phyloP scores from a whole-genome alignment of 805 yeast species.

The Peterozyma toletana region DNA sequence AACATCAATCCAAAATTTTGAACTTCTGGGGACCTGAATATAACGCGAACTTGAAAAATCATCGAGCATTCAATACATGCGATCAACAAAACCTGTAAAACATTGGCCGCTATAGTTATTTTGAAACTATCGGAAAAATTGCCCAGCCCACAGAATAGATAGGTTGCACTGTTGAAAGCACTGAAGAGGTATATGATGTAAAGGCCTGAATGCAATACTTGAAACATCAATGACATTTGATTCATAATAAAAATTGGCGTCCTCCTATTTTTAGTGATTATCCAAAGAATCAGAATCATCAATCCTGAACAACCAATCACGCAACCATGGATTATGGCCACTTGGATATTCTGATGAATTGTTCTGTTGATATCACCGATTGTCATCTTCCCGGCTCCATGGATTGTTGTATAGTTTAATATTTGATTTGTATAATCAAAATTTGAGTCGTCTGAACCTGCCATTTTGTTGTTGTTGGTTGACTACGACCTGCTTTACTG shows the following conservation, averaged over 20 bases:
- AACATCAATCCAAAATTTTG: slow-evolving; percentile 31
- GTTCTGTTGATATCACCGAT: slow-evolving; percentile 35
- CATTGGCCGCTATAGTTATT: slow-evolving; percentile 54
- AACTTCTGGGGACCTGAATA: slow-evolving; percentile 57
- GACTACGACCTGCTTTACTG: too few relatives aligned
- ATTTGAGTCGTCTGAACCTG: neutral
- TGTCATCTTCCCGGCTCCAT: slow-evolving; percentile 29
- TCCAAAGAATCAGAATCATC: slow-evolving; percentile 33
- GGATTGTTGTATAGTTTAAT: slow-evolving; percentile 33
- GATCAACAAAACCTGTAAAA: slow-evolving; percentile 54
- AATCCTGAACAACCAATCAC: slow-evolving; percentile 53
- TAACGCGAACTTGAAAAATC: slow-evolving; percentile 62
- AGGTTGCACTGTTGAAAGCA: slow-evolving; percentile 41
- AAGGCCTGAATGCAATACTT: slow-evolving; percentile 55
- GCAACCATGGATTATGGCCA: slow-evolving; percentile 45
- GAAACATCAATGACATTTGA: slow-evolving; percentile 46
- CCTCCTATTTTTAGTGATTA: slow-evolving; percentile 42
- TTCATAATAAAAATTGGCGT: slow-evolving; percentile 75
- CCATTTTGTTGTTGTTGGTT: too few relatives aligned
- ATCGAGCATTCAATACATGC: slow-evolving; percentile 57
- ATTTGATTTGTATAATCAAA: slow-evolving; percentile 18
- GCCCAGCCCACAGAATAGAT: slow-evolving; percentile 35
- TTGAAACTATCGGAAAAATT: slow-evolving; percentile 34
- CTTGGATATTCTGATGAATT: slow-evolving; percentile 23
- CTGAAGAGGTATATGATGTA: slow-evolving; percentile 48